Percentiles rank a stretch among this genome's conserved stretches.
Conservation (phyloP, 495 filamentous ascomycete species). For the Choiromyces venosus region DNA sequence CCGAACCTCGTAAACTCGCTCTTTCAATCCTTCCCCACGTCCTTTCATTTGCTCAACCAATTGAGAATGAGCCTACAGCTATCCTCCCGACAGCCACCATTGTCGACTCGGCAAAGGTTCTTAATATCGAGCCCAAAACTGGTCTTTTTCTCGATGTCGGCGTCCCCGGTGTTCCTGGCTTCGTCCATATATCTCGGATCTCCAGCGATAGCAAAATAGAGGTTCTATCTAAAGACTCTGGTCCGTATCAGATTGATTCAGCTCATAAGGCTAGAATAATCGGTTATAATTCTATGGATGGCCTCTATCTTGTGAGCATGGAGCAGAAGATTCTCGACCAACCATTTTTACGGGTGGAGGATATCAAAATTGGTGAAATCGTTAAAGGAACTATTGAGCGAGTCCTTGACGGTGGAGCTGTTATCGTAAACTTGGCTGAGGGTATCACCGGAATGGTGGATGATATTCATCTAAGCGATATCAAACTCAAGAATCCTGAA, state of each 20-base stretch:
- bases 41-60: slow-evolving; percentile 56
- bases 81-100: slow-evolving; percentile 66
- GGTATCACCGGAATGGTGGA: slow-evolving; percentile 81
- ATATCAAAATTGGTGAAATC: slow-evolving; percentile 72
- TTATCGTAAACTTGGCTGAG: slow-evolving; percentile 77
- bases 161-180: slow-evolving; percentile 66
- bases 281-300: slow-evolving; percentile 80
- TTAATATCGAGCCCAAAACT: slow-evolving; percentile 66
- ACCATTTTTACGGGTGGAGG: slow-evolving; percentile 81
- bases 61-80: slow-evolving; percentile 37
- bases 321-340: slow-evolving; percentile 77
- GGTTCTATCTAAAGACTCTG: slow-evolving; percentile 64
- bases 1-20: slow-evolving; percentile 74
- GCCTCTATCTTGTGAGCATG: slow-evolving; percentile 76
- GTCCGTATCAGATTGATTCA: slow-evolving; percentile 69
- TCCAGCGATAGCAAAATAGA: slow-evolving; percentile 77
- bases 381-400: slow-evolving; percentile 82
- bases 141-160: slow-evolving; percentile 81
- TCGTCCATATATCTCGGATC: slow-evolving; percentile 87
- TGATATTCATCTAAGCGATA: slow-evolving; percentile 80
- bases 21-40: slow-evolving; percentile 83
- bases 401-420: slow-evolving; percentile 55
- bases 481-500: slow-evolving; percentile 82
- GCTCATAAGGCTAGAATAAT: slow-evolving; percentile 74
- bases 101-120: slow-evolving; percentile 67